These are phyloP conservation scores for Myriosclerotinia duriaeana DNA, from an alignment of 2,329 filamentous ascomycete species.

Conservation along the genomic window DNA sequence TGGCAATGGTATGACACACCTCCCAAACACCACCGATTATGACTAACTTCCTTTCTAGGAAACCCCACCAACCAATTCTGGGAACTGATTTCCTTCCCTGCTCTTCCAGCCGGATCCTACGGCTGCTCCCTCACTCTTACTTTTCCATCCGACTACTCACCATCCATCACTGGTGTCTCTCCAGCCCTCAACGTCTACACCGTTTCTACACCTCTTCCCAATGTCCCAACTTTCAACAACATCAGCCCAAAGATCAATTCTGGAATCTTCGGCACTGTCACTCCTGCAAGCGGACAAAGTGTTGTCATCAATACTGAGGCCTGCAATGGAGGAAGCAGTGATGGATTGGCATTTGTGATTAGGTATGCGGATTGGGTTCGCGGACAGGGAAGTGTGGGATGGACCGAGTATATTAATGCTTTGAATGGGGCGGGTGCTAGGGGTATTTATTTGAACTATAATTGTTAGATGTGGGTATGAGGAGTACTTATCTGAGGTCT, in stretches of 20 bases:
- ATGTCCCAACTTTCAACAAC: constrained; percentile 22
- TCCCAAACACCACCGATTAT: neutral
- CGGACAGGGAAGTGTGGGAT: constrained; percentile 21
- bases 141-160: constrained; percentile 4
- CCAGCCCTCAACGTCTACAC: constrained; percentile 24
- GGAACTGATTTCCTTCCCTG: constrained; percentile 9
- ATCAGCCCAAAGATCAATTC: constrained; percentile 3
- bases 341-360: constrained; percentile 24
- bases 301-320: constrained; percentile 18
- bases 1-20: neutral
- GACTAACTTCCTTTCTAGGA: neutral
- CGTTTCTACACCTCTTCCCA: constrained; percentile 14
- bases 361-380: constrained; percentile 27
- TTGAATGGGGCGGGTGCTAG: constrained; percentile 23
- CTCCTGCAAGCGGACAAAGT: constrained; percentile 16
- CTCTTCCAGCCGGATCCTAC: constrained; percentile 12
- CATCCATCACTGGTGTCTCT: neutral
- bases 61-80: constrained; percentile 1
- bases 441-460: constrained; percentile 29
- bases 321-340: constrained; percentile 16
- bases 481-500: too few relatives aligned
- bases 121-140: constrained; percentile 15
- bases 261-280: constrained; percentile 23
- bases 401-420: constrained; percentile 25
- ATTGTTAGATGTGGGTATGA: constrained; percentile 23